Evolutionary conservation across 108 stramenopile genomes (phyloP).

Genomic region (Conticribra weissflogii): DNA sequence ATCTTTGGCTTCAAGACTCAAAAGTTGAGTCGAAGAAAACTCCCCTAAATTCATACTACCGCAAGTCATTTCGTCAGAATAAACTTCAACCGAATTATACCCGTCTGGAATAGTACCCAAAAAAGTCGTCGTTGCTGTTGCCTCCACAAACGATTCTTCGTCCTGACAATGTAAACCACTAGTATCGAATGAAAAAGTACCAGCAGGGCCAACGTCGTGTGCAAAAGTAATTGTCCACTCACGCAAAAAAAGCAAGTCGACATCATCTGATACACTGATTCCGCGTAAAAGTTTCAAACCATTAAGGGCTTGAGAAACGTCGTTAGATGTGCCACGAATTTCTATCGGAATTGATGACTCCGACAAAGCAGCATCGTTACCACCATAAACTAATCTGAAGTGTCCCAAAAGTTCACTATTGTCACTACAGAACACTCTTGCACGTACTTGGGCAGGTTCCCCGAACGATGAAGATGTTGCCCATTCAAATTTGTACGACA

Average conservation of each 20-base stretch:
- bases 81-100: slow-evolving; percentile 34
- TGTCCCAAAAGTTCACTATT: slow-evolving; percentile 30
- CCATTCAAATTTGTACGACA: slow-evolving; percentile 64
- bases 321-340: slow-evolving; percentile 21
- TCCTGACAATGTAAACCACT: slow-evolving; percentile 37
- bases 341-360: slow-evolving; percentile 26
- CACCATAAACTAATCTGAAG: slow-evolving; percentile 31
- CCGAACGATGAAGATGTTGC: slow-evolving; percentile 41
- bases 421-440: slow-evolving; percentile 33
- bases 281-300: slow-evolving; percentile 19
- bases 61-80: slow-evolving; percentile 15
- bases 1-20: slow-evolving; percentile 23
- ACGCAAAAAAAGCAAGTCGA: slow-evolving; percentile 16
- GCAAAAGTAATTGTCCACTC: slow-evolving; percentile 33
- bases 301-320: slow-evolving; percentile 22
- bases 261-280: slow-evolving; percentile 18
- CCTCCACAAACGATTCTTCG: slow-evolving; percentile 24
- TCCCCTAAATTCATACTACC: slow-evolving; percentile 40
- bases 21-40: slow-evolving; percentile 31
- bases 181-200: slow-evolving; percentile 23
- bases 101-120: slow-evolving; percentile 13
- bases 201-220: slow-evolving; percentile 23
- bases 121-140: slow-evolving; percentile 10
- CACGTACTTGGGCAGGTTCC: slow-evolving; percentile 7
- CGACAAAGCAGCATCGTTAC: slow-evolving; percentile 5